Evolutionary conservation across 495 filamentous ascomycete species (phyloP).

Genomic region (Stereocaulon alpinum): DNA sequence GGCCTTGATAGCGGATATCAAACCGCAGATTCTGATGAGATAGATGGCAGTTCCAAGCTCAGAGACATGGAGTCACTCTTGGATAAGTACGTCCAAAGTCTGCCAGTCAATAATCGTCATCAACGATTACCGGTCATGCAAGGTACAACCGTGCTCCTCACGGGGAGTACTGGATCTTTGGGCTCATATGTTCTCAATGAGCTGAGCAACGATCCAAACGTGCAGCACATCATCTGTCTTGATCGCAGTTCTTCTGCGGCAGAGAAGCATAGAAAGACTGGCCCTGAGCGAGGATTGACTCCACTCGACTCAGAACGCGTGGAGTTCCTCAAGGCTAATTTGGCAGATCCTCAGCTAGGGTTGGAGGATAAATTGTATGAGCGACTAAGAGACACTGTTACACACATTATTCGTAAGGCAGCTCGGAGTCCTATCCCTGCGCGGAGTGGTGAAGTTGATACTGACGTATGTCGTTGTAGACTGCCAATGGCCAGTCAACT

Average conservation of each 20-base stretch:
- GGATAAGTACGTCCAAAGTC: neutral
- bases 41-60: constrained; percentile 1
- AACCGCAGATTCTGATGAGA: constrained; percentile 3
- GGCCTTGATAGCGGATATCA: neutral
- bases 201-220: constrained; percentile 28
- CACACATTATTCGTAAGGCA: constrained; percentile 26
- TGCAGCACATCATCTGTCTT: constrained; percentile 44
- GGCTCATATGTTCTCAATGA: constrained; percentile 46
- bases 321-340: constrained; percentile 16
- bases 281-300: neutral
- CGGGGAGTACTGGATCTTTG: constrained; percentile 20
- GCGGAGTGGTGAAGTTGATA: neutral
- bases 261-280: neutral
- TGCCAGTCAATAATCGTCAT: neutral
- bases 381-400: neutral
- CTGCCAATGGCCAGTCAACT: constrained; percentile 34
- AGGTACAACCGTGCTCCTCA: neutral
- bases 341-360: constrained; percentile 23
- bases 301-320: constrained; percentile 5
- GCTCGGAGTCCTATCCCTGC: neutral
- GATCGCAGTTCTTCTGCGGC: constrained; percentile 31
- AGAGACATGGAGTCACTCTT: constrained; percentile 1
- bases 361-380: constrained; percentile 20
- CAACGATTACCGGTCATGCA: neutral
- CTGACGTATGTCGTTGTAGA: constrained; percentile 9